These are phyloP conservation scores for Botryotinia convoluta DNA, from an alignment of 2,329 filamentous ascomycete genomes.

Conservation along the genomic window DNA sequence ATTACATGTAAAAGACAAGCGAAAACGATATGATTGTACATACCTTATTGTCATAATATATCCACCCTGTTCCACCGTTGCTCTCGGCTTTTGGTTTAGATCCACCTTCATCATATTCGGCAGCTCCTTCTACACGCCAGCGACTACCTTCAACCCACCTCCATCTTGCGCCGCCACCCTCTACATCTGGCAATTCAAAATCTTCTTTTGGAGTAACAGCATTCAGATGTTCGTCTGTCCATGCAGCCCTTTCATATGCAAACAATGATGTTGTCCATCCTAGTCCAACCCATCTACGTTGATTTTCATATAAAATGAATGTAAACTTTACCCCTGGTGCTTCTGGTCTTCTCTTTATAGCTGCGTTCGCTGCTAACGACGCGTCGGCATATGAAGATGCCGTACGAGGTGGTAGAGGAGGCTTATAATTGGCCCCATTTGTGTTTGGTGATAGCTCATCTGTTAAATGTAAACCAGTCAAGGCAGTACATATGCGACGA, in stretches of 20 bases:
- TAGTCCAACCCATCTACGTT: constrained; percentile 88
- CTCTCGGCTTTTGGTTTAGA: constrained; percentile 40
- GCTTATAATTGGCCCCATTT: constrained; percentile 32
- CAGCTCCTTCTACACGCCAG: constrained; percentile 81
- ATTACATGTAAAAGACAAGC: neutral
- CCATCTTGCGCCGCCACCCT: constrained; percentile 62
- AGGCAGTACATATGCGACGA: constrained; percentile 63
- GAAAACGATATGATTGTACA: constrained; percentile 24
- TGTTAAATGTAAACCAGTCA: constrained; percentile 79
- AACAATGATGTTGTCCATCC: constrained; percentile 94
- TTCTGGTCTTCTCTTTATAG: constrained; percentile 43
- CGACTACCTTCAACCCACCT: constrained; percentile 81
- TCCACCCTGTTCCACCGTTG: constrained; percentile 72
- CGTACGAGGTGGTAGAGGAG: constrained; percentile 36
- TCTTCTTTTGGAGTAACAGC: constrained; percentile 70
- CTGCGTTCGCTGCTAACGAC: constrained; percentile 38
- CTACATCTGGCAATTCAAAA: constrained; percentile 66
- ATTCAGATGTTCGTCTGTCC: constrained; percentile 96
- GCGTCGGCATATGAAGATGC: constrained; percentile 30
- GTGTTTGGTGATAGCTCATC: constrained; percentile 41
- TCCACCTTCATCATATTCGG: constrained; percentile 50
- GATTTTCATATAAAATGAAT: constrained; percentile 95
- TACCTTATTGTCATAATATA: constrained; percentile 97
- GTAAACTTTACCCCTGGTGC: constrained; percentile 89
- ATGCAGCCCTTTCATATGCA: constrained; percentile 82